Evolutionary conservation across 2,329 filamentous ascomycete species (phyloP).

Genomic region (Sordariomycetes sp.): DNA sequence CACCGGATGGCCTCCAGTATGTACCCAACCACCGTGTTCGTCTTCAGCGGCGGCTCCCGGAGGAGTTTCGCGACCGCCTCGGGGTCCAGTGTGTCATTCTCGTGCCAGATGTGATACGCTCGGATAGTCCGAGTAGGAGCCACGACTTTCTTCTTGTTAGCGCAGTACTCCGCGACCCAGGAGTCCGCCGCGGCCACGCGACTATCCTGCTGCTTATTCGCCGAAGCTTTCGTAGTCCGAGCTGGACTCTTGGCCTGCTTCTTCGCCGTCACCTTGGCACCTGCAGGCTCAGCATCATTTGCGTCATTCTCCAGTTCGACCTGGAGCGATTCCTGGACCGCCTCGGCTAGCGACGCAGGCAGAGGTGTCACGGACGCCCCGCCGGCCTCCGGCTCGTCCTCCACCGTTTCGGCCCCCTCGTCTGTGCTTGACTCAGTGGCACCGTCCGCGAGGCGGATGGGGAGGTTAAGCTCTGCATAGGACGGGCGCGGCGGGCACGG

Average conservation of each 20-base stretch:
- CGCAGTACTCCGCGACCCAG: conserved; percentile 21
- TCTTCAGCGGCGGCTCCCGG: conserved; percentile 45
- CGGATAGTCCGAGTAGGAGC: conserved; percentile 25
- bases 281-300: not conserved
- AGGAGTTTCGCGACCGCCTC: conserved; percentile 37
- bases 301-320: not conserved
- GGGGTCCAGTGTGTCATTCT: conserved; percentile 32
- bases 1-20: conserved; percentile 40
- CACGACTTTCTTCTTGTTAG: conserved; percentile 11
- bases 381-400: conserved; percentile 12
- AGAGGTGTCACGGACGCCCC: not conserved
- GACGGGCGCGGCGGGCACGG: conserved; percentile 60
- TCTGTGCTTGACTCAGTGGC: conserved; percentile 13
- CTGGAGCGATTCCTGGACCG: conserved; percentile 1
- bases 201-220: conserved; percentile 18
- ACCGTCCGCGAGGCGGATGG: conserved; percentile 43
- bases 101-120: conserved; percentile 52
- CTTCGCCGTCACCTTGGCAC: not conserved
- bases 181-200: conserved; percentile 29
- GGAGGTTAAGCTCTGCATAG: conserved; percentile 51
- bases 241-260: conserved; percentile 9
- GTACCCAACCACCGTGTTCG: conserved; percentile 41
- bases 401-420: conserved; percentile 14
- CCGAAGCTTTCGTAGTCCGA: conserved; percentile 13
- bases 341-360: not conserved